Conservation (phyloP, 2,329 filamentous ascomycete species). For the Fulvia fulva region DNA sequence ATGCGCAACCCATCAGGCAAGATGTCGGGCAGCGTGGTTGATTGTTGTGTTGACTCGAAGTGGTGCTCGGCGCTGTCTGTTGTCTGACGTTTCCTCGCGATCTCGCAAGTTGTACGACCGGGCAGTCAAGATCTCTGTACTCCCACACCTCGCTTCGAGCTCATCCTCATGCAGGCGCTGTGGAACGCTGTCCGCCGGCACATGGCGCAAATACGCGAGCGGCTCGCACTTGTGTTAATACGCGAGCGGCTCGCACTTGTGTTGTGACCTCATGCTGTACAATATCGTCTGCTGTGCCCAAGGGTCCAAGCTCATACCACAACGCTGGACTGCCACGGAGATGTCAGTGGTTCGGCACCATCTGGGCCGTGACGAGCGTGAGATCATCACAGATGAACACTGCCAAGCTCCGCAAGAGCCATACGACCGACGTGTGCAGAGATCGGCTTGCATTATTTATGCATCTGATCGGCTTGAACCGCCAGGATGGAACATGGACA, state of each 20-base stretch:
- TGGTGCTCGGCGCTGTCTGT: neutral
- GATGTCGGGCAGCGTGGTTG: neutral
- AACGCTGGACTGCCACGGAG: too few species aligned
- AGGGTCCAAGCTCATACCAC: neutral
- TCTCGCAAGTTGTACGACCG: neutral
- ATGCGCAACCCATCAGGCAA: neutral
- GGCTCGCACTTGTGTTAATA: neutral
- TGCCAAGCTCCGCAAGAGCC: too few species aligned
- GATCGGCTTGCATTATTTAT: too few species aligned
- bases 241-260: neutral
- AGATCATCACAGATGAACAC: too few species aligned
- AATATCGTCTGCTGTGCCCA: neutral
- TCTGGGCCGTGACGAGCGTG: too few species aligned
- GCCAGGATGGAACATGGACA: too few species aligned
- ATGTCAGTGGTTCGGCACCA: too few species aligned
- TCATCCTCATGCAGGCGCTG: too few species aligned
- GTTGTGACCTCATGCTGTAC: neutral
- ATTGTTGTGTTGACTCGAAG: neutral
- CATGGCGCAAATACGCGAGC: neutral
- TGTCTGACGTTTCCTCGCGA: neutral
- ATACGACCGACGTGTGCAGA: too few species aligned
- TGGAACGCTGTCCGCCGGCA: neutral
- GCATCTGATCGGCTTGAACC: too few species aligned
- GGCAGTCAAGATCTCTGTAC: neutral
- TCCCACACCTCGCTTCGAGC: neutral